Conservation (phyloP, 2,329 filamentous ascomycete species). For the Drechslerella stenobrocha region DNA sequence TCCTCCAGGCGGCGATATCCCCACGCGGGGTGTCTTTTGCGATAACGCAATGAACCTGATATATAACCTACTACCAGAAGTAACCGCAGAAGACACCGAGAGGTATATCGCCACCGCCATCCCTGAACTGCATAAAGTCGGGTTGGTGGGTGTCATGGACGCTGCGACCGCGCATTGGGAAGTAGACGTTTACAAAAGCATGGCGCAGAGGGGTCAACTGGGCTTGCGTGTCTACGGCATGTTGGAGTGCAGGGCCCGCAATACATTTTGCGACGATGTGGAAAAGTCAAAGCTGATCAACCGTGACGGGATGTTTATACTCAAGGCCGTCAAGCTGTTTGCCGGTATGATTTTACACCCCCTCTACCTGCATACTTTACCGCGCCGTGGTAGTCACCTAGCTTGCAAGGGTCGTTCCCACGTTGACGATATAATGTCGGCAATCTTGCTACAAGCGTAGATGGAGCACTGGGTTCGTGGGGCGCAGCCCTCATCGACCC, state of each 20-base stretch:
- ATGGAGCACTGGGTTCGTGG: slow-evolving; percentile 72
- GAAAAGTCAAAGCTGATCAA: slow-evolving; percentile 58
- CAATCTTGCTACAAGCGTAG: slow-evolving; percentile 55
- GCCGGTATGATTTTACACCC: slow-evolving; percentile 59
- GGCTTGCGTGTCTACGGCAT: slow-evolving; percentile 69
- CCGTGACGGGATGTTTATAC: slow-evolving; percentile 60
- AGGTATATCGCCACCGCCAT: slow-evolving; percentile 65
- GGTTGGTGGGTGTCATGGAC: slow-evolving; percentile 71
- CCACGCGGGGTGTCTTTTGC: slow-evolving; percentile 70
- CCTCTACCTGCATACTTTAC: not conserved
- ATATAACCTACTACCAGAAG: slow-evolving; percentile 63
- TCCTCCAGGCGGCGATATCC: slow-evolving; percentile 67
- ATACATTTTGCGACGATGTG: slow-evolving; percentile 62
- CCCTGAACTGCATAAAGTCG: slow-evolving; percentile 65
- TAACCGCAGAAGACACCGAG: slow-evolving; percentile 61
- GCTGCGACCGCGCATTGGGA: slow-evolving; percentile 63
- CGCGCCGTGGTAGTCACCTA: too few relatives aligned
- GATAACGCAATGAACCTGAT: slow-evolving; percentile 72
- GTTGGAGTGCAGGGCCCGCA: slow-evolving; percentile 67
- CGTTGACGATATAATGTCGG: too few relatives aligned
- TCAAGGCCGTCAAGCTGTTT: slow-evolving; percentile 71
- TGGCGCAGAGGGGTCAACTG: slow-evolving; percentile 62
- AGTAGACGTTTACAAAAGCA: slow-evolving; percentile 39
- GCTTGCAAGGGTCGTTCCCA: too few relatives aligned
- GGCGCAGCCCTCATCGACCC: slow-evolving; percentile 72